Evolutionary conservation across 768 basidiomycete genomes (phyloP).

Genomic region (Cystoderma amianthinum): DNA sequence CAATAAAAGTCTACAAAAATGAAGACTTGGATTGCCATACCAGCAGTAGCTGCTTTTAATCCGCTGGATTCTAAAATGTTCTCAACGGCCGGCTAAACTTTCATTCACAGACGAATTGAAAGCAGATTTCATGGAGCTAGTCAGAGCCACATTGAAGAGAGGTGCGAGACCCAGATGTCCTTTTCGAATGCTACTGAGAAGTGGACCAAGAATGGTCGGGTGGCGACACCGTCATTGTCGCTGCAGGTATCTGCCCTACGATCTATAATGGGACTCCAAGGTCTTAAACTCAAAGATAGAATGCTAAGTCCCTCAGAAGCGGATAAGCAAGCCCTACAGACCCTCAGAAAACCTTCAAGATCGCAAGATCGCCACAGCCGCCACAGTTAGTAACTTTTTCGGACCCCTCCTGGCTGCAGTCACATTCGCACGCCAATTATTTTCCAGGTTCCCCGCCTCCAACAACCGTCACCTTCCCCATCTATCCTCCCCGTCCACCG

Average conservation of each 20-base stretch:
- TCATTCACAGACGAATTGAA: too few species aligned
- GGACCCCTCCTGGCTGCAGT: conserved; percentile 67
- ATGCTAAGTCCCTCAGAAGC: conserved; percentile 28
- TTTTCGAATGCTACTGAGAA: too few species aligned
- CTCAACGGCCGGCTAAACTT: too few species aligned
- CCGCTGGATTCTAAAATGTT: too few species aligned
- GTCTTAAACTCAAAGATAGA: conserved; percentile 29
- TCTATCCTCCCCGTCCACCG: conserved; percentile 77
- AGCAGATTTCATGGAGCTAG: too few species aligned
- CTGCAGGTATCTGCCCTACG: conserved; percentile 80
- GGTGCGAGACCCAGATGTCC: too few species aligned
- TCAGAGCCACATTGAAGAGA: too few species aligned
- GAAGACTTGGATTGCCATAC: too few species aligned
- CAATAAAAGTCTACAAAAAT: too few species aligned
- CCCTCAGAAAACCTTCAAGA: conserved; percentile 49
- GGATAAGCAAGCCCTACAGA: conserved; percentile 46
- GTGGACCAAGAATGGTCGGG: background rate
- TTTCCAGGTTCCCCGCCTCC: conserved; percentile 68
- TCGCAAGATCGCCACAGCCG: conserved; percentile 49
- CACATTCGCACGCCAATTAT: conserved; percentile 50
- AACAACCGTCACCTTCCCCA: conserved; percentile 55
- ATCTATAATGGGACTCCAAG: conserved; percentile 68
- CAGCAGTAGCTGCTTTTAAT: too few species aligned
- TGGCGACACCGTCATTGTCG: conserved; percentile 75
- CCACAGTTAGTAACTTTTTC: conserved; percentile 56